These are phyloP conservation scores for Rhizophagus sp. DNA, from an alignment of 192 early-diverging fungal genomes.

Conservation along the genomic window DNA sequence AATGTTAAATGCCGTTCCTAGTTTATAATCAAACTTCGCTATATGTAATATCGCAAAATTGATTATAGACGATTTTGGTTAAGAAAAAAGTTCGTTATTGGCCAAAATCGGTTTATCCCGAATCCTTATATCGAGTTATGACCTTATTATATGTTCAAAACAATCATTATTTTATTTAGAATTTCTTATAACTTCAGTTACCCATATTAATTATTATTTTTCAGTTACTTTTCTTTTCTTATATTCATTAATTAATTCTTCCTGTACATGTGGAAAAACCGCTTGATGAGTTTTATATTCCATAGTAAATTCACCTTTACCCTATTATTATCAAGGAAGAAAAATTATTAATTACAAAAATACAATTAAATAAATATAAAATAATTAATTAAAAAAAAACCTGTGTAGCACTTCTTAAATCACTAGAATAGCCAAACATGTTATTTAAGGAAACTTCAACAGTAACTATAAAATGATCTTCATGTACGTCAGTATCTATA, in stretches of 20 bases:
- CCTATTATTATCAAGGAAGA: slow-evolving; percentile 45
- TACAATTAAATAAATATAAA: not conserved
- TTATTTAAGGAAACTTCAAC: slow-evolving; percentile 94
- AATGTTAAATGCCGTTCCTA: too few relatives aligned
- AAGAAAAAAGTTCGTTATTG: too few relatives aligned
- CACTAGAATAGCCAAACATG: slow-evolving; percentile 99
- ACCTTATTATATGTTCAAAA: too few relatives aligned
- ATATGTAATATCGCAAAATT: too few relatives aligned
- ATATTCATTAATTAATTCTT: slow-evolving; percentile 84
- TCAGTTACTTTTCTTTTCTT: slow-evolving; percentile 63
- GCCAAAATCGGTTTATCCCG: too few relatives aligned
- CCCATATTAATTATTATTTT: slow-evolving; percentile 23
- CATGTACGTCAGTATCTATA: slow-evolving; percentile 86
- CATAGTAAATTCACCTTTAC: slow-evolving; percentile 99
- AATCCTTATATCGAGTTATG: too few relatives aligned
- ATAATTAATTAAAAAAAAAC: not conserved
- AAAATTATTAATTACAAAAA: not conserved
- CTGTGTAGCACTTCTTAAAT: slow-evolving; percentile 83
- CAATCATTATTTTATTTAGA: too few relatives aligned
- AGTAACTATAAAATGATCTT: slow-evolving; percentile 85
- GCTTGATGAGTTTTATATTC: slow-evolving; percentile 88
- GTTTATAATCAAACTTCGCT: too few relatives aligned
- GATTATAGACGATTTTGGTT: too few relatives aligned
- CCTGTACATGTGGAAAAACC: slow-evolving; percentile 79
- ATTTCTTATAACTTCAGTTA: too few relatives aligned